Percentiles rank a stretch among this genome's conserved stretches.
phyloP scores from a whole-genome alignment of 1,284 basidiomycete genomes.

The Tetrapyrgos nigripes region DNA sequence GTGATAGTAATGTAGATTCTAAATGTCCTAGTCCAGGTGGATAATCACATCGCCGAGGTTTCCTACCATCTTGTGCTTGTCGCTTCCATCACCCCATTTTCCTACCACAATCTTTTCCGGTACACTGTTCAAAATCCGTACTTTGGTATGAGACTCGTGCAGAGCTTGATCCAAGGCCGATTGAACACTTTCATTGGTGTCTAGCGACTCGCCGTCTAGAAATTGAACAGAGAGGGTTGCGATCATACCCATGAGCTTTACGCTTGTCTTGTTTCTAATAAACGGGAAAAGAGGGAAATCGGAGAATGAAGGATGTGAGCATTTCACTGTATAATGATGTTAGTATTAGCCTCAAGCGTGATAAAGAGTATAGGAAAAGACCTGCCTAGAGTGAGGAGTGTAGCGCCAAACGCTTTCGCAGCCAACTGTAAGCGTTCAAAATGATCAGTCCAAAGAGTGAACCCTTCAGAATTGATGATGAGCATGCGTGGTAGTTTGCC shows the following conservation, averaged over 20 bases:
- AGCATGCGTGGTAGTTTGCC: slow-evolving; percentile 47
- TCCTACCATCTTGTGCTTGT: slow-evolving; percentile 13
- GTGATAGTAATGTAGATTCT: background rate
- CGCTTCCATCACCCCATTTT: slow-evolving; percentile 12
- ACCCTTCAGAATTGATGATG: slow-evolving; percentile 76
- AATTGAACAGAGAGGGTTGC: slow-evolving; percentile 53
- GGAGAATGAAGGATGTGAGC: slow-evolving; percentile 62
- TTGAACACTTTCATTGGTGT: slow-evolving; percentile 31
- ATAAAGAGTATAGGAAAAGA: slow-evolving; percentile 7
- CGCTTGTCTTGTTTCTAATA: slow-evolving; percentile 40
- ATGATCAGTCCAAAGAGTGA: slow-evolving; percentile 78
- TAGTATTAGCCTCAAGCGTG: background rate
- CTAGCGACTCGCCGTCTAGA: slow-evolving; percentile 49
- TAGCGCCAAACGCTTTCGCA: slow-evolving; percentile 57
- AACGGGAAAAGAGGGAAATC: slow-evolving; percentile 59
- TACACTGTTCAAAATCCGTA: slow-evolving; percentile 4
- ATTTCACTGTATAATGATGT: slow-evolving; percentile 45
- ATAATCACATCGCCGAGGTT: slow-evolving; percentile 11
- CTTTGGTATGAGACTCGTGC: slow-evolving; percentile 25
- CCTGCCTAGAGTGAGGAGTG: slow-evolving; percentile 59
- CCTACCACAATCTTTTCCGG: slow-evolving; percentile 14
- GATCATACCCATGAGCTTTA: slow-evolving; percentile 47
- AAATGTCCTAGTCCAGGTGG: background rate
- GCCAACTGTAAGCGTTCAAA: slow-evolving; percentile 62
- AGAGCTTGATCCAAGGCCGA: slow-evolving; percentile 33